Evolutionary conservation across 345 rosid species (phyloP).

Genomic region (Eucalyptus sp.): DNA sequence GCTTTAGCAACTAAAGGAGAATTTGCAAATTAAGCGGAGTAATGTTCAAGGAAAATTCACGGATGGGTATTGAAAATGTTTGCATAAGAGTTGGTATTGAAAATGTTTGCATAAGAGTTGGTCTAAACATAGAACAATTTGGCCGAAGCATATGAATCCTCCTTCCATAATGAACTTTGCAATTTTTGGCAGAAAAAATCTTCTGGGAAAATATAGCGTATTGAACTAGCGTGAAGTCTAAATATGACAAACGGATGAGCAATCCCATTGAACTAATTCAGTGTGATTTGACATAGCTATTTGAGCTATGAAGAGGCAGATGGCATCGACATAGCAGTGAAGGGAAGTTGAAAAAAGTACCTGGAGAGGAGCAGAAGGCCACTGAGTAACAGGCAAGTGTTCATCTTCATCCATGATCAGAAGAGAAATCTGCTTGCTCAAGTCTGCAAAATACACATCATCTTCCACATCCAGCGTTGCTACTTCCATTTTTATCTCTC

Average conservation of each 20-base stretch:
- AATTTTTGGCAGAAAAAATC: neutral
- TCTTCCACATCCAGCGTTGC: slow-evolving; percentile 68
- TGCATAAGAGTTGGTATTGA: neutral
- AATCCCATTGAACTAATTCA: neutral
- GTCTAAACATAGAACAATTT: neutral
- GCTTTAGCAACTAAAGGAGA: neutral
- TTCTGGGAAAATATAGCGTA: neutral
- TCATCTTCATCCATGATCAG: slow-evolving; percentile 93
- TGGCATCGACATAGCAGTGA: neutral
- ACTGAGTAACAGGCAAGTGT: slow-evolving; percentile 31
- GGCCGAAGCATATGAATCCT: neutral
- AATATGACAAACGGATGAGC: neutral
- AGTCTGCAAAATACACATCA: slow-evolving; percentile 81
- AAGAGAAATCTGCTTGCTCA: slow-evolving; percentile 86
- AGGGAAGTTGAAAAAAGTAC: slow-evolving; percentile 7
- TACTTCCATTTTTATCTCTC: slow-evolving; percentile 14
- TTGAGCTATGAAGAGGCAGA: neutral
- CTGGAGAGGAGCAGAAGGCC: slow-evolving; percentile 55
- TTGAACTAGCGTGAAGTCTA: neutral
- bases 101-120: neutral
- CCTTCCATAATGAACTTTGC: neutral
- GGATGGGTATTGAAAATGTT: neutral
- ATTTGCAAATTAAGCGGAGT: neutral
- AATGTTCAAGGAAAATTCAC: neutral
- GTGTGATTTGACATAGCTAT: neutral